Percentiles rank a stretch among this genome's conserved stretches.
These are phyloP conservation scores for Populus davidiana DNA, from an alignment of 345 rosid genomes.

Conservation along the genomic window DNA sequence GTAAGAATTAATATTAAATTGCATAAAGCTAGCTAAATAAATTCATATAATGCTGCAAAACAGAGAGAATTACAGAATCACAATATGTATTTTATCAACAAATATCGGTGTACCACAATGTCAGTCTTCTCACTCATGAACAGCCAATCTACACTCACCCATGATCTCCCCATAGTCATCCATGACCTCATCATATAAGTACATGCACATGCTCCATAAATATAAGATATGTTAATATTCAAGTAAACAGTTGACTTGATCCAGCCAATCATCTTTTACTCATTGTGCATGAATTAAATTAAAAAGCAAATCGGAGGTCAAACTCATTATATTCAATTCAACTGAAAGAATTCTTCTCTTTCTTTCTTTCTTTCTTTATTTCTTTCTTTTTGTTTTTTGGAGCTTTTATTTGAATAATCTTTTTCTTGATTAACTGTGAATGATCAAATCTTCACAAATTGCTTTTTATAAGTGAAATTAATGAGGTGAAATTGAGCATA, in stretches of 20 bases:
- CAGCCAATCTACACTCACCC: background rate
- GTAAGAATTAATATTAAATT: background rate
- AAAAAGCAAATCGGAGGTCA: background rate
- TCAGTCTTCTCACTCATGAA: background rate
- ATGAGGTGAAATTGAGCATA: background rate
- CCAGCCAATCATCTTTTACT: background rate
- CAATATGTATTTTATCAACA: background rate
- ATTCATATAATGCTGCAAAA: background rate
- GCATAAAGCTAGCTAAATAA: background rate
- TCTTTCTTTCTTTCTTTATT: background rate
- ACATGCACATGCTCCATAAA: background rate
- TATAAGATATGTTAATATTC: background rate
- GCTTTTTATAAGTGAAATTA: background rate
- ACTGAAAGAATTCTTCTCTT: background rate
- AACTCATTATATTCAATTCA: background rate
- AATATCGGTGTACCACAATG: no score
- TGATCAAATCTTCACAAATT: background rate
- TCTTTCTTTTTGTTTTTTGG: background rate
- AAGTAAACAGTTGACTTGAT: background rate
- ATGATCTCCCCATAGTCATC: background rate
- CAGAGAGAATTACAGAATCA: background rate
- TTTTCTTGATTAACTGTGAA: background rate
- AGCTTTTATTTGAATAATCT: background rate
- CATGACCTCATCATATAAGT: background rate
- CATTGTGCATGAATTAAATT: background rate